Base-by-base conservation (phyloP, 129 eudicot species). In the Glebionis coronaria region DNA sequence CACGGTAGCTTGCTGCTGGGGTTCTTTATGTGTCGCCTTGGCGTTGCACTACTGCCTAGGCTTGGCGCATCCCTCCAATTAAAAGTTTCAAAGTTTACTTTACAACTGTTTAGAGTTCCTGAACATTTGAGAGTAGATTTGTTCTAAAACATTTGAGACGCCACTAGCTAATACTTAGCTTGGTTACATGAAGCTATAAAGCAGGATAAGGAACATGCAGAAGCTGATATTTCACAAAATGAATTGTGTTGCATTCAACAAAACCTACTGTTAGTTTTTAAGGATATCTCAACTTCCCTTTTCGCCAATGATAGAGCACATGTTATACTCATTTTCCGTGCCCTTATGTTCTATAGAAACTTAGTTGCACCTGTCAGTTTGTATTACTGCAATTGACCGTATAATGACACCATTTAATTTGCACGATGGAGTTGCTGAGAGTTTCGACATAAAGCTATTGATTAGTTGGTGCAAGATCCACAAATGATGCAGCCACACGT, bases 381-480 rank as follows among this genome's bases (percentile, higher is more conserved):
- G 10, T 47, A 16, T 3, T 45, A 49, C 61, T 72, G 61, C 21
- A 58, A 40, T 54, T 68, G 27, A 80, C 44, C 29, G 29, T n/a
- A 35, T 44, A 15, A 19, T 58, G 14, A 21, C 58, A 25, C 73
- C 57, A 8, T 65, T 69, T 54, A 18, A n/a, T 6, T 79, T 78
- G 63, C 88, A 90, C 95, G 88, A 67, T 68, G 73, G 74, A 25
- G 61, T 59, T 10, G 44, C 51, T 68, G 44, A 56, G 63, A 68
- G 64, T 11, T 72, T 73, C 80, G 97, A 93, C 66, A 49, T 87
- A 80, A 74, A 79, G 52, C 77, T 93, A 45, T 62, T 93, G 67
- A 83, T 93, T 68, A 76, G 79, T 65, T 93, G 97, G 97, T 86
- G 95, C 89, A 14, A 90, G 83, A 61, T 76, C 85, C 52, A 72